Evolutionary conservation across 2,329 filamentous ascomycete species (phyloP).

Genomic region (Aspergillus hortae): DNA sequence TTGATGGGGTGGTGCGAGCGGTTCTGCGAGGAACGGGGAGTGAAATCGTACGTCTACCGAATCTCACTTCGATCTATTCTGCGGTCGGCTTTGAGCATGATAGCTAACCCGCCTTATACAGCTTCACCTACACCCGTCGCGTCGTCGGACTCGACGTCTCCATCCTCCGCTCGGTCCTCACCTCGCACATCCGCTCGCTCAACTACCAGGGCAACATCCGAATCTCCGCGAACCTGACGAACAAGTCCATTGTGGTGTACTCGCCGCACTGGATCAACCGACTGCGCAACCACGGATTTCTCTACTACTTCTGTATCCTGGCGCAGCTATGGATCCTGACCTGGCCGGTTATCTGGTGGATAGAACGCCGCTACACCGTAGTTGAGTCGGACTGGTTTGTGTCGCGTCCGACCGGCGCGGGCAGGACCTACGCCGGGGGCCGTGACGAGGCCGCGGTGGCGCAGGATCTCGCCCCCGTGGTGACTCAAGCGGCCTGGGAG

Average conservation of each 20-base stretch:
- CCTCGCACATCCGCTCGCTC: conserved; percentile 34
- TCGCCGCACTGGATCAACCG: conserved; percentile 39
- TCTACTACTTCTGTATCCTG: conserved; percentile 34
- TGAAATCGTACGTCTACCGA: conserved; percentile 33
- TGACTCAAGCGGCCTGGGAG: conserved; percentile 34
- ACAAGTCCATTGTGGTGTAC: conserved; percentile 32
- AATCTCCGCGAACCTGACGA: conserved; percentile 20
- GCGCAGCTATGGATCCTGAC: conserved; percentile 39
- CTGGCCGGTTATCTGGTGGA: conserved; percentile 36
- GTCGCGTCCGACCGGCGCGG: conserved; percentile 12
- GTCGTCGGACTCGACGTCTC: conserved; percentile 27
- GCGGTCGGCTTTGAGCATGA: neutral
- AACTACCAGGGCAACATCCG: conserved; percentile 35
- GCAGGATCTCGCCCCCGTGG: conserved; percentile 29
- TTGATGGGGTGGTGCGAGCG: conserved; percentile 33
- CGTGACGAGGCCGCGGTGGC: conserved; percentile 26
- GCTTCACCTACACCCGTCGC: conserved; percentile 29
- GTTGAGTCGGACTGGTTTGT: conserved; percentile 30
- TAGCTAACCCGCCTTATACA: conserved; percentile 5
- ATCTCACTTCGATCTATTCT: no score
- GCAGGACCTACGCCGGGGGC: conserved; percentile 14
- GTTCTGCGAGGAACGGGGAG: conserved; percentile 32
- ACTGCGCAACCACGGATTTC: conserved; percentile 29
- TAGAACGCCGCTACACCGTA: conserved; percentile 36
- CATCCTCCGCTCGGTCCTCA: conserved; percentile 25